Percentiles rank a stretch among this genome's conserved stretches.
These are phyloP conservation scores for Heterobasidion occidentale DNA, from an alignment of 1,284 basidiomycete species.

Conservation along the genomic window DNA sequence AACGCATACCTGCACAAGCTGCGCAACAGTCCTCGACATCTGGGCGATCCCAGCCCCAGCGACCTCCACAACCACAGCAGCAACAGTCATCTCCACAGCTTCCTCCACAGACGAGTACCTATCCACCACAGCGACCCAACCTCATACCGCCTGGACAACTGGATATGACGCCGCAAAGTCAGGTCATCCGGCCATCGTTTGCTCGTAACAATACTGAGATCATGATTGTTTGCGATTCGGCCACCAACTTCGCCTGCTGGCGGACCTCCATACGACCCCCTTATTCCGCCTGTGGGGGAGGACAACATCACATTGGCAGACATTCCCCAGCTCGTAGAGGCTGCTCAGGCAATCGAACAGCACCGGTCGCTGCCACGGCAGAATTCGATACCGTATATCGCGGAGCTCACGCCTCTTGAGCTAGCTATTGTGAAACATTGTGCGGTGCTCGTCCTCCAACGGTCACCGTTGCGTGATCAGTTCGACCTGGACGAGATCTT, in stretches of 20 bases:
- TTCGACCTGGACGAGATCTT: constrained; percentile 90
- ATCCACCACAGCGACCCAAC: constrained; percentile 25
- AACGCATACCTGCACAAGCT: constrained; percentile 6
- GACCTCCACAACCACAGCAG: constrained; percentile 22
- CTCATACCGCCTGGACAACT: constrained; percentile 29
- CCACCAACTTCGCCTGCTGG: constrained; percentile 61
- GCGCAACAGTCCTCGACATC: constrained; percentile 10
- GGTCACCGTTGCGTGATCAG: constrained; percentile 73
- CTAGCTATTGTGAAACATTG: constrained; percentile 89
- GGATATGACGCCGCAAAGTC: constrained; percentile 20
- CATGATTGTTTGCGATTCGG: constrained; percentile 83
- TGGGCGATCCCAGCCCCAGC: constrained; percentile 1
- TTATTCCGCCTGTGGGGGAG: constrained; percentile 32
- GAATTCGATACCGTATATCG: constrained; percentile 72
- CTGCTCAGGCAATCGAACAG: constrained; percentile 84
- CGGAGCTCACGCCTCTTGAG: constrained; percentile 81
- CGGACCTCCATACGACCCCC: constrained; percentile 15
- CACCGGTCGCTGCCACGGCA: constrained; percentile 71
- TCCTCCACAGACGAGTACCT: constrained; percentile 14
- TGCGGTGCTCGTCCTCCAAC: constrained; percentile 76
- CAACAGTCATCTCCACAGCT: constrained; percentile 22
- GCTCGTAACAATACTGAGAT: constrained; percentile 82
- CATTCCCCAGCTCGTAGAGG: constrained; percentile 89
- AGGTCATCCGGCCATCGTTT: constrained; percentile 51
- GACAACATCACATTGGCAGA: constrained; percentile 95